Evolutionary conservation across 2,329 filamentous ascomycete species (phyloP).

Genomic region (Aspergillus ochraceoroseus): DNA sequence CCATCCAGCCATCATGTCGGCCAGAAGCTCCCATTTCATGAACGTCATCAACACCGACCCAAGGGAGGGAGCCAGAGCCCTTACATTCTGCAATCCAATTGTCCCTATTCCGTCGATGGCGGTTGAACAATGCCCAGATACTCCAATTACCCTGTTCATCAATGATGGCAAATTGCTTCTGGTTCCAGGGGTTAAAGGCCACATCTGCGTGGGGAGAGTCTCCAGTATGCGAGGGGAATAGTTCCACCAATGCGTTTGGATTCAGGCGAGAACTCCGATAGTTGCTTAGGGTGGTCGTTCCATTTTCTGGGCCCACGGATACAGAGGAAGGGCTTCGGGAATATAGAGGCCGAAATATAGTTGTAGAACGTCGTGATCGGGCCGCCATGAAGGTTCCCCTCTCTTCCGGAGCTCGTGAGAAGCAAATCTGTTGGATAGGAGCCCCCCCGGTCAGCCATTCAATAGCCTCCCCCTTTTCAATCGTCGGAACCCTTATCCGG

Average conservation of each 20-base stretch:
- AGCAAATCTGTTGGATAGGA: slow-evolving; percentile 53
- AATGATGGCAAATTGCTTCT: slow-evolving; percentile 53
- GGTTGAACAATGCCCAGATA: slow-evolving; percentile 44
- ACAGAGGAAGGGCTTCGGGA: slow-evolving; percentile 29
- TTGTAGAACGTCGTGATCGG: slow-evolving; percentile 44
- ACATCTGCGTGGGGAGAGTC: slow-evolving; percentile 51
- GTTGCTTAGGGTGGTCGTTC: slow-evolving; percentile 10
- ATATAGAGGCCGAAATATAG: slow-evolving; percentile 46
- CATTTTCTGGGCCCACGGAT: slow-evolving; percentile 15
- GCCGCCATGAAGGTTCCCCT: slow-evolving; percentile 48
- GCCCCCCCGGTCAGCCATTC: slow-evolving; percentile 49
- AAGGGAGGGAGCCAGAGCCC: slow-evolving; percentile 32
- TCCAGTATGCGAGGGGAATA: slow-evolving; percentile 44
- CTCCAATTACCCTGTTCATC: slow-evolving; percentile 53
- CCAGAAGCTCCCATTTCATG: slow-evolving; percentile 14
- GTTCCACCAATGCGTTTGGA: slow-evolving; percentile 44
- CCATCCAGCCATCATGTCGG: slow-evolving; percentile 44
- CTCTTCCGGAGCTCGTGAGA: slow-evolving; percentile 45
- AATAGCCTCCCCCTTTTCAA: slow-evolving; percentile 41
- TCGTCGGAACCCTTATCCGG: slow-evolving; percentile 39
- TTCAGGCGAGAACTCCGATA: slow-evolving; percentile 42
- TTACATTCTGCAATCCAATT: slow-evolving; percentile 29
- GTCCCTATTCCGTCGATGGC: slow-evolving; percentile 26
- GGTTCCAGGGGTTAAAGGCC: slow-evolving; percentile 57
- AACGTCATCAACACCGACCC: slow-evolving; percentile 16